phyloP scores from a whole-genome alignment of 73 alveolate species.

The Halteria grandinella region DNA sequence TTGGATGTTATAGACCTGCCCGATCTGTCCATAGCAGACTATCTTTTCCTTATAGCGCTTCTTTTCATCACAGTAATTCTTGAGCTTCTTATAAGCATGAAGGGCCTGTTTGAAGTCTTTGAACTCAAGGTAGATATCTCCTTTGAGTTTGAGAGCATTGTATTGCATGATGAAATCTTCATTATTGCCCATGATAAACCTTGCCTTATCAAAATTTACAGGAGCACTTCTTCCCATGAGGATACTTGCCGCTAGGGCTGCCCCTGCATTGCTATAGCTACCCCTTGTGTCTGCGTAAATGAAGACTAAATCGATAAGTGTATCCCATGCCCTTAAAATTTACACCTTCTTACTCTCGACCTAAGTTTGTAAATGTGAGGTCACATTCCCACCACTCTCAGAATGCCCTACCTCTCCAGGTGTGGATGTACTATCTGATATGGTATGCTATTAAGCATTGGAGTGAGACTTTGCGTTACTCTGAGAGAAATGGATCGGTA shows the following conservation, averaged over 20 bases:
- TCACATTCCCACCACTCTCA: too few species aligned
- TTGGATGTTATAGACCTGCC: conserved; percentile 36
- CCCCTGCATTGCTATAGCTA: background rate
- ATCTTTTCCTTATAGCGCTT: conserved; percentile 33
- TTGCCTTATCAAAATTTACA: background rate
- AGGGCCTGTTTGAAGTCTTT: conserved; percentile 49
- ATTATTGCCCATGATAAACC: background rate
- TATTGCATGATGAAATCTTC: conserved; percentile 18
- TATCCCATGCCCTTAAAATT: background rate
- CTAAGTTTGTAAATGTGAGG: background rate
- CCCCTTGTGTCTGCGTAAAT: background rate
- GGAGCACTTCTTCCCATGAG: background rate
- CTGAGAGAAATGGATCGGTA: too few species aligned
- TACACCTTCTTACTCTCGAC: background rate
- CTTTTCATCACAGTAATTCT: conserved; percentile 51
- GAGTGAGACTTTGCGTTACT: too few species aligned
- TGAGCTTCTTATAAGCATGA: conserved; percentile 7
- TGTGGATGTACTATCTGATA: too few species aligned
- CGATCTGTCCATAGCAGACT: conserved; percentile 47
- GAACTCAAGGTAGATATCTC: conserved; percentile 36
- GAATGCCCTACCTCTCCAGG: too few species aligned
- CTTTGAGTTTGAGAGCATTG: conserved; percentile 29
- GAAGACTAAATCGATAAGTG: background rate
- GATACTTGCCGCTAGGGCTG: background rate
- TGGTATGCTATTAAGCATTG: too few species aligned